Percentiles rank a stretch among this genome's conserved stretches.
phyloP scores from a whole-genome alignment of 768 basidiomycete species.

The Steccherinum ochraceum region DNA sequence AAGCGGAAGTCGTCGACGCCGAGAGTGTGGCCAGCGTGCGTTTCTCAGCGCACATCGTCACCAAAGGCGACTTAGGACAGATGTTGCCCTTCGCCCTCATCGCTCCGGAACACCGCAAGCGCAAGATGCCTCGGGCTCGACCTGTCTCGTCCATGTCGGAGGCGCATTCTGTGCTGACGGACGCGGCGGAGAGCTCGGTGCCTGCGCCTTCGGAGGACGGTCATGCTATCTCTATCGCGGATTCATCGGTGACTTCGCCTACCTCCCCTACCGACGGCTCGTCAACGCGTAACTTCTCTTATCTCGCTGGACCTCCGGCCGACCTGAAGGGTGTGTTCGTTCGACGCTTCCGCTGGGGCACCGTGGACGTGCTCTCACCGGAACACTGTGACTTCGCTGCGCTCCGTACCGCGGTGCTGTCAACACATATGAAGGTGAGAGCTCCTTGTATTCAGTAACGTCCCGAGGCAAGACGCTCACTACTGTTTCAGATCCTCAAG shows the following conservation, averaged over 20 bases:
- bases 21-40: constrained; percentile 73
- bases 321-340: constrained; percentile 71
- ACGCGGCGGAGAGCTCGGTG: constrained; percentile 20
- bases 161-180: constrained; percentile 21
- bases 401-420: constrained; percentile 75
- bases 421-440: constrained; percentile 78
- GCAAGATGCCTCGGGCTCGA: constrained; percentile 14
- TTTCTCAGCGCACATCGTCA: constrained; percentile 65
- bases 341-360: constrained; percentile 84
- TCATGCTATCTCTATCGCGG: constrained; percentile 28
- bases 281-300: constrained; percentile 26
- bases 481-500: constrained; percentile 58
- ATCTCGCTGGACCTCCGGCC: constrained; percentile 52
- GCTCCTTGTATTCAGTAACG: neutral
- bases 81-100: constrained; percentile 78
- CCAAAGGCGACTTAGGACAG: constrained; percentile 49
- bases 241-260: constrained; percentile 20
- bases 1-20: constrained; percentile 51
- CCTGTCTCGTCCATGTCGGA: constrained; percentile 13
- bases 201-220: constrained; percentile 40
- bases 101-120: constrained; percentile 54
- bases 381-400: constrained; percentile 85
- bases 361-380: constrained; percentile 79
- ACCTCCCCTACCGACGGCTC: constrained; percentile 13
- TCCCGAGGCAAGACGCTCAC: neutral